Evolutionary conservation across 2,329 filamentous ascomycete species (phyloP).

Genomic region (Cercospora sp.): DNA sequence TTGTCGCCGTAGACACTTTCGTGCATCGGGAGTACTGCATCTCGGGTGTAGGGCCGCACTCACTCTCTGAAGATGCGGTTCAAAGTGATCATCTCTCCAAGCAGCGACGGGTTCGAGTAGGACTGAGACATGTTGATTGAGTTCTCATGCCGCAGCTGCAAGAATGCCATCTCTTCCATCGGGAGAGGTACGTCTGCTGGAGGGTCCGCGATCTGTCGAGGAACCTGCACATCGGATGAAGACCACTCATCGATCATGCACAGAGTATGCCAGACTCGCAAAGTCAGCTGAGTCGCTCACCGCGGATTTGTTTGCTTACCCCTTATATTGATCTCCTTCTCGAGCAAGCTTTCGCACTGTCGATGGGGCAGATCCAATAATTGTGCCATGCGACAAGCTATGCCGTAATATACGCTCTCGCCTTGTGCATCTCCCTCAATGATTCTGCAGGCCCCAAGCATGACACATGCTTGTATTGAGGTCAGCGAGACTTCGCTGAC

Average conservation of each 20-base stretch:
- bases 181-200: slow-evolving; percentile 10
- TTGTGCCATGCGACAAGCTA: slow-evolving; percentile 15
- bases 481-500: slow-evolving; percentile 12
- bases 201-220: slow-evolving; percentile 13
- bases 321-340: slow-evolving; percentile 12
- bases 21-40: neutral
- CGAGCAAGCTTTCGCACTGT: slow-evolving; percentile 2
- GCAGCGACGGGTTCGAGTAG: slow-evolving; percentile 1
- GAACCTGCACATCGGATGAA: slow-evolving; percentile 13
- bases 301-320: neutral
- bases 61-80: slow-evolving; percentile 16
- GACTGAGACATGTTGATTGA: neutral
- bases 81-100: slow-evolving; percentile 14
- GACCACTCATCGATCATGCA: slow-evolving; percentile 18
- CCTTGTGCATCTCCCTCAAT: slow-evolving; percentile 12
- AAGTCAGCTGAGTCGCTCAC: neutral
- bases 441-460: slow-evolving; percentile 10
- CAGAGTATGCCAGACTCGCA: slow-evolving; percentile 10
- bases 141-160: slow-evolving; percentile 6
- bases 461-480: slow-evolving; percentile 14
- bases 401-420: slow-evolving; percentile 13
- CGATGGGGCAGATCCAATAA: slow-evolving; percentile 10
- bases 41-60: neutral
- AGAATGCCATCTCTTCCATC: slow-evolving; percentile 15
- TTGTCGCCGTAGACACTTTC: neutral